Percentiles rank a stretch among this genome's conserved stretches.
Conservation (phyloP, 148 eudicot species). For the Pharnaceum exiguum region DNA sequence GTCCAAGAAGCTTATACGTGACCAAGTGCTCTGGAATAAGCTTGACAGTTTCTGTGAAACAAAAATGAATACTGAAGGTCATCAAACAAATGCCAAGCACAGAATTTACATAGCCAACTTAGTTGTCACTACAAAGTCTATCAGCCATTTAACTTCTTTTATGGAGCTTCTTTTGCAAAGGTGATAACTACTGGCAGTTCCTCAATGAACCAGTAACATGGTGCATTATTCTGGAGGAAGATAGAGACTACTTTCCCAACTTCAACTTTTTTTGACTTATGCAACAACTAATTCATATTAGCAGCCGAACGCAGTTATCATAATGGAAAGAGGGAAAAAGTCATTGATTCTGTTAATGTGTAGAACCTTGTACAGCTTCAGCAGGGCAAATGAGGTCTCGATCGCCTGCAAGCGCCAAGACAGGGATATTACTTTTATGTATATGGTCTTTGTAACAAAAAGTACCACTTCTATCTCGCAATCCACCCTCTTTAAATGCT, state of each 20-base stretch:
- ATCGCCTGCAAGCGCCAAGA: conserved; percentile 93
- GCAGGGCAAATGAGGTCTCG: conserved; percentile 86
- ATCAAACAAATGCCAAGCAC: background rate
- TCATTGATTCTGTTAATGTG: background rate
- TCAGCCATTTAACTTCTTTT: too few species aligned
- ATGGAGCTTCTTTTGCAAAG: too few species aligned
- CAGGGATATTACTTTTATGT: conserved; percentile 57
- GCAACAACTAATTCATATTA: background rate
- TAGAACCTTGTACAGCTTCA: conserved; percentile 81
- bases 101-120: too few species aligned
- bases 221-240: too few species aligned
- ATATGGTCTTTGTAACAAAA: conserved; percentile 89
- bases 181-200: too few species aligned
- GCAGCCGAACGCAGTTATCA: background rate
- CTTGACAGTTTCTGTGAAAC: conserved; percentile 67
- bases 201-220: too few species aligned
- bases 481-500: conserved; percentile 83
- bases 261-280: background rate
- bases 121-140: too few species aligned
- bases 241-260: too few species aligned
- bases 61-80: background rate
- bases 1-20: conserved; percentile 77
- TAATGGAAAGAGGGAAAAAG: background rate
- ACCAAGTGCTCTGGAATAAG: conserved; percentile 67
- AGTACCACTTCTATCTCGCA: conserved; percentile 69